Conservation (phyloP, 2,329 filamentous ascomycete genomes). For the Emericellopsis atlantica region DNA sequence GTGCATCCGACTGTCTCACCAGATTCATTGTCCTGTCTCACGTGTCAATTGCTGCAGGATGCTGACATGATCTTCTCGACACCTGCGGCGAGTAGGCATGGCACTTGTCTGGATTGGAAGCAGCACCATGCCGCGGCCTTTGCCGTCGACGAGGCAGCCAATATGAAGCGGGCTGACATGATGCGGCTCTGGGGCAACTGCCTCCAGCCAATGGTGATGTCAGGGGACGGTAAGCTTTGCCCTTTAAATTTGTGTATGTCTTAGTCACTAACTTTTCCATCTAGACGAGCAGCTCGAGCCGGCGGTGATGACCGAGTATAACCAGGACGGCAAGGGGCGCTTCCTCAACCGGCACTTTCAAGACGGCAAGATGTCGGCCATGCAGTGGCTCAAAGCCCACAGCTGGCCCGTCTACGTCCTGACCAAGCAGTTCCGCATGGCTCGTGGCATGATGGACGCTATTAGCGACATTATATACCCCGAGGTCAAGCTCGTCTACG, state of each 20-base stretch:
- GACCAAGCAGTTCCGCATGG: neutral
- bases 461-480: neutral
- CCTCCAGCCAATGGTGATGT: conserved; percentile 3
- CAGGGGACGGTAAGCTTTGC: neutral
- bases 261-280: too few species aligned
- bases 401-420: neutral
- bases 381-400: neutral
- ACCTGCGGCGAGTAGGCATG: too few species aligned
- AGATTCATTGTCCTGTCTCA: too few species aligned
- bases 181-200: conserved; percentile 10
- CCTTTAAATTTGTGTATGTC: neutral
- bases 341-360: conserved; percentile 3
- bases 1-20: too few species aligned
- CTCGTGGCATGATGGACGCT: neutral
- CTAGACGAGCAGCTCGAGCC: conserved; percentile 5
- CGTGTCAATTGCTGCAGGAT: too few species aligned
- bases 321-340: neutral
- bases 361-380: conserved; percentile 4
- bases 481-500: neutral
- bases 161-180: conserved; percentile 7
- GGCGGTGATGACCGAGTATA: neutral
- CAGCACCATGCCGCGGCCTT: neutral
- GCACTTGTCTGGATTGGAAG: neutral
- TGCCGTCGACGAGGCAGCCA: conserved; percentile 10
- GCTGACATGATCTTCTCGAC: too few species aligned